Base-by-base conservation (phyloP, 2,329 filamentous ascomycete species). In the Trichophyton mentagrophytes region DNA sequence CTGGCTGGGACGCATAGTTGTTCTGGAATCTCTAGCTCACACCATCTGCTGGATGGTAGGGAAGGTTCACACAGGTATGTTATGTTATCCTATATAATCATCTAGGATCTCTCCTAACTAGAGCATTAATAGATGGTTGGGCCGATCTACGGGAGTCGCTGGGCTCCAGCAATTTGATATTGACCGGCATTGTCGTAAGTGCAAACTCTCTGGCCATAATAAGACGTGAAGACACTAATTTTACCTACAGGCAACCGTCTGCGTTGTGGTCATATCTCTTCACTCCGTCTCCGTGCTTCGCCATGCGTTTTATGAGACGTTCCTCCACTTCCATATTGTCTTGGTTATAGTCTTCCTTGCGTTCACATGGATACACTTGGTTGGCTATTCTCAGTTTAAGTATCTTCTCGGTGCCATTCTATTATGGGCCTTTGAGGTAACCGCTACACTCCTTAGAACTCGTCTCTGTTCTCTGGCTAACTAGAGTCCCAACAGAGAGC, bases 271-370 rank as follows among this genome's bases (percentile, higher is more conserved):
- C 51, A 78, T 97, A 53, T 69, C 88, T 60, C 68, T 95, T 58
- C 78, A 86, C 30, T 86, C 90, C 8, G 77, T 88, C 60, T 92
- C 90, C 1, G 87, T 90, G 0, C 70, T 99, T 58, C 86, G 93
- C 63, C 92, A 96, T 73, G 90, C 91, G 44, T 96, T 96, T 72
- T 99, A 99, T 77, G 93, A 99, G 76, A 95, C 90, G 0, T 99
- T 99, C 76, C 81, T 97, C 67, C 89, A 88, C 70, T 75, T 87
- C 33, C 93, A 97, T 75, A 90, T 95, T 66, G 72, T 88, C 42
- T 76, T 95, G 58, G 90, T 86, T 44, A 73, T 86, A 40, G 70
- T 89, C 60, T 77, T 79, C 56, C 82, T 96, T 58, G 78, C 82
- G 61, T 86, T 85, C 68, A 85, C 91, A 7, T 93, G 86, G 81